Evolutionary conservation across 192 early-diverging fungal genomes (phyloP).

Genomic region (Backusella psychrophila): DNA sequence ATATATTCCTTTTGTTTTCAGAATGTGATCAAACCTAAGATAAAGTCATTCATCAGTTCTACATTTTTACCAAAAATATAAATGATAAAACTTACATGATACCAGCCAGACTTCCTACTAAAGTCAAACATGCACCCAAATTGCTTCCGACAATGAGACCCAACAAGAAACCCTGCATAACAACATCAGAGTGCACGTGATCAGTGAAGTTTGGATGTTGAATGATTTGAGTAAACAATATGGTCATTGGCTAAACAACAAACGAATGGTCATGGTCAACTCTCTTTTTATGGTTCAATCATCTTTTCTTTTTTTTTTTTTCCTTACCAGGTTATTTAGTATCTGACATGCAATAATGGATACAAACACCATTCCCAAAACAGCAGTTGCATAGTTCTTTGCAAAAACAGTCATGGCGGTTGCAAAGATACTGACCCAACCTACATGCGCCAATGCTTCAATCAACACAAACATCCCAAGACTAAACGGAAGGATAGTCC

Average conservation of each 20-base stretch:
- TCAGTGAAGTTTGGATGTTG: conserved; percentile 58
- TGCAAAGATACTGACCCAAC: conserved; percentile 73
- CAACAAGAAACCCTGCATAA: conserved; percentile 60
- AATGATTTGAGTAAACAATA: conserved; percentile 73
- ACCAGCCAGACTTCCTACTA: conserved; percentile 75
- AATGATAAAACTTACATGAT: conserved; percentile 45
- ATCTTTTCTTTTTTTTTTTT: background rate
- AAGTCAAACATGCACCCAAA: conserved; percentile 77
- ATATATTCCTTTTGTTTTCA: conserved; percentile 47
- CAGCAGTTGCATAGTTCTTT: conserved; percentile 51
- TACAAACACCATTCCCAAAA: conserved; percentile 60
- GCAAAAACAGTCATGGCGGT: conserved; percentile 48
- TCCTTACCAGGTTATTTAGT: conserved; percentile 68
- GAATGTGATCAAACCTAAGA: conserved; percentile 48
- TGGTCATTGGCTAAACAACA: conserved; percentile 69
- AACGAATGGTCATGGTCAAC: background rate
- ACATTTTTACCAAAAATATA: conserved; percentile 7
- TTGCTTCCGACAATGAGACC: conserved; percentile 77
- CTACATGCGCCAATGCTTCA: conserved; percentile 61
- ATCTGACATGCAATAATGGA: conserved; percentile 69
- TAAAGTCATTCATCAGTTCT: background rate
- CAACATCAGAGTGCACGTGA: conserved; percentile 33
- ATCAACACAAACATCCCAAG: conserved; percentile 88
- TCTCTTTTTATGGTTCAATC: background rate
- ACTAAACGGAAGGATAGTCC: conserved; percentile 73